Conservation (phyloP, 2,329 filamentous ascomycete genomes). For the Westerdykella ornata region DNA sequence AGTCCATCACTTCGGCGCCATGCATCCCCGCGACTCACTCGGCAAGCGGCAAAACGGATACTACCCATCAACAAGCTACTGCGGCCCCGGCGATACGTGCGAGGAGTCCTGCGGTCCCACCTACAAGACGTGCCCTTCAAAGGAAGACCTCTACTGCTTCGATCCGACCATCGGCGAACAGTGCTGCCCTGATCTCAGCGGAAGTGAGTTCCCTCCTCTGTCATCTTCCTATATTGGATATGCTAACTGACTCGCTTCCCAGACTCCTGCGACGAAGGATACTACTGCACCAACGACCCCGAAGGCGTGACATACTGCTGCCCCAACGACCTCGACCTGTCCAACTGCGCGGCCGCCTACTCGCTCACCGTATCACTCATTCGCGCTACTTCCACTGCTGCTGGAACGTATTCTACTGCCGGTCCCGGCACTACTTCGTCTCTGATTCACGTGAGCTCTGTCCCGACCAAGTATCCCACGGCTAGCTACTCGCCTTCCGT, state of each 20-base stretch:
- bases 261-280: slow-evolving; percentile 57
- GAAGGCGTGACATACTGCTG: slow-evolving; percentile 54
- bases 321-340: slow-evolving; percentile 49
- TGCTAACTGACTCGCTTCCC: slow-evolving; percentile 5
- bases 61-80: slow-evolving; percentile 48
- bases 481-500: neutral
- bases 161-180: slow-evolving; percentile 47
- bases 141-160: slow-evolving; percentile 50
- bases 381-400: slow-evolving; percentile 35
- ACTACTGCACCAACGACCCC: slow-evolving; percentile 56
- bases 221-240: neutral
- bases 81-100: slow-evolving; percentile 48
- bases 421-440: slow-evolving; percentile 4
- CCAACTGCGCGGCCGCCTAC: slow-evolving; percentile 50
- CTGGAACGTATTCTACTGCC: neutral
- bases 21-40: slow-evolving; percentile 36
- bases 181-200: slow-evolving; percentile 53
- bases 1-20: slow-evolving; percentile 35
- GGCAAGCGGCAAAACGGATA: slow-evolving; percentile 27
- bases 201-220: slow-evolving; percentile 44
- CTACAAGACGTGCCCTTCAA: slow-evolving; percentile 46
- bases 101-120: slow-evolving; percentile 50
- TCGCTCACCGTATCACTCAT: slow-evolving; percentile 46
- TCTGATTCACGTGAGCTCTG: slow-evolving; percentile 7
- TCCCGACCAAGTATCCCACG: slow-evolving; percentile 4